Evolutionary conservation across 2,329 filamentous ascomycete genomes (phyloP).

Genomic region (Bipolaris oryzae): DNA sequence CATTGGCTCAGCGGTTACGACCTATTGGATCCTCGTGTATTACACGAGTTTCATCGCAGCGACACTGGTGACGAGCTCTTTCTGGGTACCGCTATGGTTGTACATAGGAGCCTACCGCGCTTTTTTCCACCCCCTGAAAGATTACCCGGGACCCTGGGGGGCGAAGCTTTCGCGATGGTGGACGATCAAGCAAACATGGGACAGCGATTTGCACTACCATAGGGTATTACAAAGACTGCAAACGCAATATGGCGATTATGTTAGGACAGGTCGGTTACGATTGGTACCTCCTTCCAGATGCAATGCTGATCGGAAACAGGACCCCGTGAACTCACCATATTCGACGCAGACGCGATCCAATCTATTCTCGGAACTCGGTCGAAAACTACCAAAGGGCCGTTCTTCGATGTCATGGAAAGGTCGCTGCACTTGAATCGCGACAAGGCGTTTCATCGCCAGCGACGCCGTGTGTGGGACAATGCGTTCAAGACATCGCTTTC

Average conservation of each 20-base stretch:
- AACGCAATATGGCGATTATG: conserved; percentile 31
- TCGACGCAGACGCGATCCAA: conserved; percentile 29
- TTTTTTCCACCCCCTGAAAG: conserved; percentile 32
- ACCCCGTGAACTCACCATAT: conserved; percentile 33
- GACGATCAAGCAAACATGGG: conserved; percentile 24
- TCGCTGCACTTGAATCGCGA: conserved; percentile 38
- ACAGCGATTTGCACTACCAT: conserved; percentile 24
- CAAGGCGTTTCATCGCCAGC: conserved; percentile 30
- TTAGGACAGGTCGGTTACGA: conserved; percentile 27
- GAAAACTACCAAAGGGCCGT: conserved; percentile 34
- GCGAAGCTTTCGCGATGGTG: conserved; percentile 35
- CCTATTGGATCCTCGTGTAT: conserved; percentile 19
- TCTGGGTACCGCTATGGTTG: conserved; percentile 27
- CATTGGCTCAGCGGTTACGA: conserved; percentile 12
- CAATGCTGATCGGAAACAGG: conserved; percentile 16
- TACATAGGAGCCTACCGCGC: conserved; percentile 31
- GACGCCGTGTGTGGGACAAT: conserved; percentile 39
- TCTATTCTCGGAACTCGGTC: conserved; percentile 29
- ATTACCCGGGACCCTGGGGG: conserved; percentile 29
- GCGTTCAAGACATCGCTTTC: conserved; percentile 36
- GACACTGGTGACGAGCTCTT: conserved; percentile 15
- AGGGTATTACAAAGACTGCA: conserved; percentile 28
- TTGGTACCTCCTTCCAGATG: neutral
- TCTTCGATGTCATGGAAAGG: conserved; percentile 30
- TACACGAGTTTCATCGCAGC: conserved; percentile 14